Percentiles rank a stretch among this genome's conserved stretches.
Evolutionary conservation across 495 filamentous ascomycete genomes (phyloP).

Genomic region (Penicillium psychrofluorescens): DNA sequence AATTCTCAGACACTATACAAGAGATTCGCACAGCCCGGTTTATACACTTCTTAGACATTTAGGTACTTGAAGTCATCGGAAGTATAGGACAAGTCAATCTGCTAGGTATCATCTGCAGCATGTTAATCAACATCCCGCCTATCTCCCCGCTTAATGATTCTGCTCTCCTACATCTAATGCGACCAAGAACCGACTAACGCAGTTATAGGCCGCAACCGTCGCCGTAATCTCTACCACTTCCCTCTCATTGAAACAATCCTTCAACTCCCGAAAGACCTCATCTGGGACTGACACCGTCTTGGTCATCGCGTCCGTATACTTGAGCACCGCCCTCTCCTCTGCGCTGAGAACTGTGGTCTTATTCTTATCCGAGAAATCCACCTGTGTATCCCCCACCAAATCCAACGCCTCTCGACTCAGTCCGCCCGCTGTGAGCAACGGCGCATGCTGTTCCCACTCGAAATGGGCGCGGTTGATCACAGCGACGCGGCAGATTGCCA

Average conservation of each 20-base stretch:
- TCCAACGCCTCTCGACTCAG: conserved; percentile 43
- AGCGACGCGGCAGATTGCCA: conserved; percentile 70
- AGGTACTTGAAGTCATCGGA: neutral
- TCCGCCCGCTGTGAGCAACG: conserved; percentile 46
- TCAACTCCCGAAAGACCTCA: conserved; percentile 54
- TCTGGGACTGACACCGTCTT: conserved; percentile 55
- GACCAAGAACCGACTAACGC: conserved; percentile 77
- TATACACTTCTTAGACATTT: neutral
- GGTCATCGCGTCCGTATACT: conserved; percentile 73
- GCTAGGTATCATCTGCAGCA: too few relatives aligned
- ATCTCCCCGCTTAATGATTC: conserved; percentile 20
- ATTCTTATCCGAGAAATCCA: conserved; percentile 8
- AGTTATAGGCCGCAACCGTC: conserved; percentile 78
- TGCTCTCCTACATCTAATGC: conserved; percentile 70
- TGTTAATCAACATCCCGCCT: too few relatives aligned
- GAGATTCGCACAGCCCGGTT: neutral
- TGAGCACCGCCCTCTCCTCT: conserved; percentile 57
- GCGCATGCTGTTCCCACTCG: conserved; percentile 73
- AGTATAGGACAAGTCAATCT: neutral
- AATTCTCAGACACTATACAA: neutral
- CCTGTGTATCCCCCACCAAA: conserved; percentile 25
- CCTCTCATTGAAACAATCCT: conserved; percentile 50
- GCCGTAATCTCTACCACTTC: conserved; percentile 75
- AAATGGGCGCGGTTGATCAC: conserved; percentile 67
- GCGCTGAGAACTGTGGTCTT: conserved; percentile 35